Evolutionary conservation across 768 basidiomycete genomes (phyloP).

Genomic region (Mycena galopus): DNA sequence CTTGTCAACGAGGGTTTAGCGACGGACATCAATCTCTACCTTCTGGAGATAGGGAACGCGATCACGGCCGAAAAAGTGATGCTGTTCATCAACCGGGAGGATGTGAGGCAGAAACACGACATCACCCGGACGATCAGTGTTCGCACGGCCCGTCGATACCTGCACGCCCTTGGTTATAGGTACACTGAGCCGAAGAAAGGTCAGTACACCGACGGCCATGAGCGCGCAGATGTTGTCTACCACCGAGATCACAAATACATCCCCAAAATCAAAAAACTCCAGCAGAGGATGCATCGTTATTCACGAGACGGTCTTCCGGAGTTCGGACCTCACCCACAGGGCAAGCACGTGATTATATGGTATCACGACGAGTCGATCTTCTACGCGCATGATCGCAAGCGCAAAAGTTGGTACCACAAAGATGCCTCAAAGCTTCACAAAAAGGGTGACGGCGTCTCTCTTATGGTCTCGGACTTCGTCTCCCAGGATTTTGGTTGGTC

Average conservation of each 20-base stretch:
- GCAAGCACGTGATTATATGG: constrained; percentile 48
- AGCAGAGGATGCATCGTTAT: constrained; percentile 14
- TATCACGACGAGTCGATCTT: constrained; percentile 57
- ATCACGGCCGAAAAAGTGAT: neutral
- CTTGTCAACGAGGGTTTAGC: neutral
- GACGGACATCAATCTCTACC: neutral
- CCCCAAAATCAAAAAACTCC: constrained; percentile 32
- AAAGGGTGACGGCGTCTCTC: neutral
- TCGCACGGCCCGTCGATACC: constrained; percentile 43
- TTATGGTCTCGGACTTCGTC: constrained; percentile 10
- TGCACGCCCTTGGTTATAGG: constrained; percentile 37
- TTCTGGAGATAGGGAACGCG: neutral
- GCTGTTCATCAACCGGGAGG: neutral
- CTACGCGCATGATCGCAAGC: constrained; percentile 52
- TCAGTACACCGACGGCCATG: constrained; percentile 49
- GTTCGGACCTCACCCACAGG: constrained; percentile 43
- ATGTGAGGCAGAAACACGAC: constrained; percentile 11
- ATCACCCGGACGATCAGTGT: constrained; percentile 36
- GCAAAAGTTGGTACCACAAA: neutral
- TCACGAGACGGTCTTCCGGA: constrained; percentile 14
- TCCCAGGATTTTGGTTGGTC: constrained; percentile 17
- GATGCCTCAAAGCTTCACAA: constrained; percentile 28
- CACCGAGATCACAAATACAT: constrained; percentile 47
- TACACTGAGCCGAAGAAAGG: constrained; percentile 36
- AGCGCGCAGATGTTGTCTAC: constrained; percentile 49